phyloP scores from a whole-genome alignment of 2,329 filamentous ascomycete species.

The Fusarium buharicum region DNA sequence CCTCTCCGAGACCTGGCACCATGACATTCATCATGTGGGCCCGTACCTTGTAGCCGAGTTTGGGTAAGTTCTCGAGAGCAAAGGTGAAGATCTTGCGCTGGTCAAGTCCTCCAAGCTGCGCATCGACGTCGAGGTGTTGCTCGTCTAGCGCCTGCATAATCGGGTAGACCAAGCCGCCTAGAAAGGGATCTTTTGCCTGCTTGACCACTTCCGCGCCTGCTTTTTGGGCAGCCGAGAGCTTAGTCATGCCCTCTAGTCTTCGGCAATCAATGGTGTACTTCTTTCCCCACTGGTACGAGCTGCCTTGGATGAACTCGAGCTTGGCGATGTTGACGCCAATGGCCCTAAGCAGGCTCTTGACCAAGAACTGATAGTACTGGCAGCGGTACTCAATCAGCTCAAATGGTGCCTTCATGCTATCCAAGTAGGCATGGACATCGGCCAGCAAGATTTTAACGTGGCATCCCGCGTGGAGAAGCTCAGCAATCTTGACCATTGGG shows the following conservation, averaged over 20 bases:
- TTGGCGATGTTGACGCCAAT: neutral
- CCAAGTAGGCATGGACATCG: neutral
- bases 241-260: accelerated
- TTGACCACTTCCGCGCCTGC: neutral
- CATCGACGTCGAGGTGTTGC: neutral
- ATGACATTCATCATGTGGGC: conserved; percentile 7
- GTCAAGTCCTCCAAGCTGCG: neutral
- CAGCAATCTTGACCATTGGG: neutral
- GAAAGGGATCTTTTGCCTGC: accelerated
- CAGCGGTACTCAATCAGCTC: neutral
- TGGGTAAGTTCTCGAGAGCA: neutral
- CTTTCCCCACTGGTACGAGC: neutral
- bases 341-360: neutral
- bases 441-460: conserved; percentile 2
- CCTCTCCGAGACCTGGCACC: neutral
- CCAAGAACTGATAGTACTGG: neutral
- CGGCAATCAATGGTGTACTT: neutral
- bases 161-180: neutral
- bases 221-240: accelerated
- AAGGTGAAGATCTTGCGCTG: conserved; percentile 2
- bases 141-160: conserved; percentile 2
- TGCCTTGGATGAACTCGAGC: neutral
- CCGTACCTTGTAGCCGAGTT: neutral
- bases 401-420: neutral
- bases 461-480: conserved; percentile 2